These are phyloP conservation scores for Myxozyma kluyveri DNA, from an alignment of 805 yeast genomes.

Conservation along the genomic window DNA sequence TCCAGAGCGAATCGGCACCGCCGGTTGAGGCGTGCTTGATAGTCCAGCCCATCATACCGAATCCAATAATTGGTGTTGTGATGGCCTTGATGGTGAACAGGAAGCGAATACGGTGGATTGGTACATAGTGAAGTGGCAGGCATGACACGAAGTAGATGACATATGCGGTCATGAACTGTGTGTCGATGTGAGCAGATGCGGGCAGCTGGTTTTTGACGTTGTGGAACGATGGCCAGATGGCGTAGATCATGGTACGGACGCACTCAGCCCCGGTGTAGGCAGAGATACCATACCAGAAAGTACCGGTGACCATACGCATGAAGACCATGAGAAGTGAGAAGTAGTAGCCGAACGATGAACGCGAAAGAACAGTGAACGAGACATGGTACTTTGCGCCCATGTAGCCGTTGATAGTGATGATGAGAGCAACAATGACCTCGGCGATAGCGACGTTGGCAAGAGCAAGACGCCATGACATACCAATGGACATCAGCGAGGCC, in stretches of 20 bases:
- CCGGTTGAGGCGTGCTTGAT: conserved; percentile 62
- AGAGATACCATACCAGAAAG: conserved; percentile 87
- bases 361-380: conserved; percentile 76
- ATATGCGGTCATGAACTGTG: conserved; percentile 33
- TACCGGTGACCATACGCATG: conserved; percentile 83
- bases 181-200: conserved; percentile 45
- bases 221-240: conserved; percentile 58
- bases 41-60: conserved; percentile 38
- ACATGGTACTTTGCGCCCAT: conserved; percentile 79
- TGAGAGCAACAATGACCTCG: conserved; percentile 54
- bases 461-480: conserved; percentile 29
- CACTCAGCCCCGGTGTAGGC: conserved; percentile 83
- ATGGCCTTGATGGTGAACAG: conserved; percentile 30
- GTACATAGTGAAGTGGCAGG: conserved; percentile 29
- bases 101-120: conserved; percentile 27
- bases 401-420: conserved; percentile 67
- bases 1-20: conserved; percentile 47
- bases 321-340: conserved; percentile 70
- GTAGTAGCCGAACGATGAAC: conserved; percentile 79
- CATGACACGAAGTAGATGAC: conserved; percentile 30
- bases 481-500: conserved; percentile 26
- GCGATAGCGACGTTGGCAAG: conserved; percentile 26
- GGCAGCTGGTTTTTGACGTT: conserved; percentile 51
- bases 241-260: conserved; percentile 68
- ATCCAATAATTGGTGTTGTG: conserved; percentile 29